Evolutionary conservation across 164 flowering plant genomes (phyloP).

Genomic region (Nymphaea thermarum): DNA sequence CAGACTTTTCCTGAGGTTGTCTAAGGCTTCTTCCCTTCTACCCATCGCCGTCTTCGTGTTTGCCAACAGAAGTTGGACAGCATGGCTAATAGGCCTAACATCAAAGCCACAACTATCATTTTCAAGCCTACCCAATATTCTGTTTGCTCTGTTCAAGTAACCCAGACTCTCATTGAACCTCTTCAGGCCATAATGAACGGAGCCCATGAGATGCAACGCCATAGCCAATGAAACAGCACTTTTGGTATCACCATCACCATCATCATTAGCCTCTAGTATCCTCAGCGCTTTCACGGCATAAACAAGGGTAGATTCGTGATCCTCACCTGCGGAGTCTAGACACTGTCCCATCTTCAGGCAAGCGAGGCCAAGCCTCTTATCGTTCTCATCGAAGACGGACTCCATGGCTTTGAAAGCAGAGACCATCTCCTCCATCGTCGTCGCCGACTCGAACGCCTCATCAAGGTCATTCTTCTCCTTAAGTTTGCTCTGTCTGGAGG

Average conservation of each 20-base stretch:
- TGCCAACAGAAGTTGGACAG: conserved; percentile 55
- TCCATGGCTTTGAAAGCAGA: conserved; percentile 51
- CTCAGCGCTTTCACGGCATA: conserved; percentile 63
- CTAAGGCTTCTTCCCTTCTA: conserved; percentile 75
- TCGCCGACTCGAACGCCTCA: conserved; percentile 70
- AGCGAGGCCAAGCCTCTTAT: conserved; percentile 48
- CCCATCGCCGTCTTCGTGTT: conserved; percentile 82
- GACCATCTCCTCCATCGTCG: conserved; percentile 45
- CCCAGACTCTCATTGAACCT: conserved; percentile 69
- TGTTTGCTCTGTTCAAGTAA: conserved; percentile 61
- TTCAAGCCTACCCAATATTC: conserved; percentile 39
- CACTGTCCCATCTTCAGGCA: conserved; percentile 66
- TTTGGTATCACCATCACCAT: conserved; percentile 20
- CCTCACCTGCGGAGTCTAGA: conserved; percentile 62
- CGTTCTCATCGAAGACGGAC: conserved; percentile 41
- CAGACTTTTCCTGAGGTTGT: conserved; percentile 46
- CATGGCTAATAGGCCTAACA: conserved; percentile 52
- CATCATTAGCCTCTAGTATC: conserved; percentile 13
- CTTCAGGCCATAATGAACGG: conserved; percentile 45
- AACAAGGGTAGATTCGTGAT: conserved; percentile 46
- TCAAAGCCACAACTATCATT: conserved; percentile 38
- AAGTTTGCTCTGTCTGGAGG: conserved; percentile 50
- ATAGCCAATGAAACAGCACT: conserved; percentile 52
- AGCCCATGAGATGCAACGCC: conserved; percentile 77
- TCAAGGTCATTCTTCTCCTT: conserved; percentile 45